Evolutionary conservation across 2,329 filamentous ascomycete genomes (phyloP), one percentile per base, ranked within the genome.

Genomic region (Xylaria sp.): DNA sequence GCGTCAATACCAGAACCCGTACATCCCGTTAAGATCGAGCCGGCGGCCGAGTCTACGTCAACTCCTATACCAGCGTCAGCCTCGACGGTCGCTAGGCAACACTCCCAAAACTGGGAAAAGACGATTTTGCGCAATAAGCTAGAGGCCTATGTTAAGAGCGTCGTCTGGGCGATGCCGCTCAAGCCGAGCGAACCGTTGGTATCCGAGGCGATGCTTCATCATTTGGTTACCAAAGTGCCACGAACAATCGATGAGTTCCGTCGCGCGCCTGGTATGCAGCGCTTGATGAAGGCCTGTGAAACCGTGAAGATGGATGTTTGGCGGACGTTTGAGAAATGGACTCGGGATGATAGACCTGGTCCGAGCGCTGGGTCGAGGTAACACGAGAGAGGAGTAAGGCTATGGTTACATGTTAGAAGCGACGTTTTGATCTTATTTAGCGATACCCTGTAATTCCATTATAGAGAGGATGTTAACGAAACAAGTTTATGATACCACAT

Each of bases 321-420:
- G 68, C 53, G 41, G 53, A 45, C 43, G 15, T 68, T 70, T 45
- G 57, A 62, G 53, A 68, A 62, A 25, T 68, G 65, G 65, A 58
- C 61, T 25, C 50, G 18, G 32, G 50, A 30, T 5, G 45, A 41
- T 10, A 41, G 41, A 30, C 15, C n/a, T 18, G 25, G n/a, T 25
- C 15, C 56, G 10, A 10, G 8, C 20, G 48, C 25, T 15, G 32
- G 62, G 34, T 32, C 25, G 18, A 43, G n/a, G 55, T 25, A 8
- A 36, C 6, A 28, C 9, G 8, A n/a, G 12, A 30, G 4, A 43
- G 23, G 23, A 30, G 8, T 32, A 28, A 46, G 30, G 20, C 7
- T 4, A 25, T 13, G 12, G 18, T 32, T 43, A 32, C 28, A 63
- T 6, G 7, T 39, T 25, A 25, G 18, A 43, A 58, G 9, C 8